A percentile compares a stretch with the other conserved stretches of the same genome.
These are phyloP conservation scores for Pilaira anomala DNA, from an alignment of 192 early-diverging fungal genomes.

Conservation along the genomic window DNA sequence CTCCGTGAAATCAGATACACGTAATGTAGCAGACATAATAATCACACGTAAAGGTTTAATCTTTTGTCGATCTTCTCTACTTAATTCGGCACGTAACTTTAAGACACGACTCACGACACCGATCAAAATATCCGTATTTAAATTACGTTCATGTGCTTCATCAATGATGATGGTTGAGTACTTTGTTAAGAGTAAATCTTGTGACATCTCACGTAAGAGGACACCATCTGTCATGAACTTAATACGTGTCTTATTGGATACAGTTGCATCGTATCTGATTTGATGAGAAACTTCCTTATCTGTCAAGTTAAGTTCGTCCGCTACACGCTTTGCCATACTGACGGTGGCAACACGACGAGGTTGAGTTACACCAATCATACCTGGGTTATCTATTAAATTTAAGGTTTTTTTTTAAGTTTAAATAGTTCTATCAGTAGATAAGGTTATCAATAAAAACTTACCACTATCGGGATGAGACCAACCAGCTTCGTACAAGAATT, in stretches of 20 bases:
- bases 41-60: constrained; percentile 81
- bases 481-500: constrained; percentile 98
- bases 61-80: constrained; percentile 47
- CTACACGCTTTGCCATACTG: constrained; percentile 93
- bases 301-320: constrained; percentile 78
- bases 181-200: constrained; percentile 83
- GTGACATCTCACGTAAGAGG: constrained; percentile 86
- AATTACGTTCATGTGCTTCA: constrained; percentile 97
- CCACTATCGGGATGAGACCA: constrained; percentile 80
- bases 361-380: constrained; percentile 97
- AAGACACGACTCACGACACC: constrained; percentile 94
- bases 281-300: constrained; percentile 74
- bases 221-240: constrained; percentile 99
- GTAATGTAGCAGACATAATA: constrained; percentile 98
- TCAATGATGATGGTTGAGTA: constrained; percentile 98
- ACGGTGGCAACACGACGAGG: constrained; percentile 97
- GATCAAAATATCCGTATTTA: constrained; percentile 97
- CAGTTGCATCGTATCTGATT: constrained; percentile 91
- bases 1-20: constrained; percentile 93
- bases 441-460: constrained; percentile 24
- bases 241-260: constrained; percentile 72
- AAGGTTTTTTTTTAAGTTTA: too few relatives aligned
- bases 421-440: background rate
- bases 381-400: constrained; percentile 59
- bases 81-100: constrained; percentile 65